Conservation (phyloP, 306 rosid genomes). For the Chamaecrista fasciculata region DNA sequence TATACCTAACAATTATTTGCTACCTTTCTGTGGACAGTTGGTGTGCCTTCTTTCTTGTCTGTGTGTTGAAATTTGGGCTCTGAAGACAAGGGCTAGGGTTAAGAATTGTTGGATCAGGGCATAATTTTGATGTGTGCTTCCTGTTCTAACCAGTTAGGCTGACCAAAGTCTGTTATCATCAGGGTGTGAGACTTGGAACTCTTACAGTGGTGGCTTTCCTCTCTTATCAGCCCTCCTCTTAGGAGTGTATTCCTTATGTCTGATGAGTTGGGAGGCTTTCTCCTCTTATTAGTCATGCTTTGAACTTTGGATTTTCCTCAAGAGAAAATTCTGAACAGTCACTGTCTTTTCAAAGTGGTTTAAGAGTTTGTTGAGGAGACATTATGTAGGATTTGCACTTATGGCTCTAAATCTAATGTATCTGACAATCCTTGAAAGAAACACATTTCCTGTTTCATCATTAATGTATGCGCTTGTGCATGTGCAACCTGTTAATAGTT, state of each 20-base stretch:
- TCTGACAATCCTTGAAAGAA: not conserved
- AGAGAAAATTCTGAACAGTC: not conserved
- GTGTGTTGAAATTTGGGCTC: not conserved
- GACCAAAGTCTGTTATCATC: not conserved
- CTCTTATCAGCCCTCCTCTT: not conserved
- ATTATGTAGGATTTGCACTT: not conserved
- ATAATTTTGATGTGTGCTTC: constrained; percentile 4
- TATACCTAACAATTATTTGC: constrained; percentile 17
- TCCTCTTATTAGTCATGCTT: not conserved
- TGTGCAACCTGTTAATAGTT: not conserved
- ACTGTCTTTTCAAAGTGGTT: not conserved
- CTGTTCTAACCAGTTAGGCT: not conserved
- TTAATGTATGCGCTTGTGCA: not conserved
- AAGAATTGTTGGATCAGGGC: not conserved
- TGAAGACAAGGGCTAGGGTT: constrained; percentile 7
- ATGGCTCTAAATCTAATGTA: not conserved
- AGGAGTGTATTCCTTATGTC: not conserved
- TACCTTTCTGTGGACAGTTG: not conserved
- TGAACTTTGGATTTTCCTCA: not conserved
- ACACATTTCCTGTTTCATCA: not conserved
- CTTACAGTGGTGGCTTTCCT: not conserved
- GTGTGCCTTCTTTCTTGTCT: not conserved
- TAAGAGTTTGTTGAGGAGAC: constrained; percentile 1
- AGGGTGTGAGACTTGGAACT: not conserved
- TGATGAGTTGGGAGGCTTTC: not conserved